A percentile compares a stretch with the other conserved stretches of the same genome.
Evolutionary conservation across 164 flowering plant genomes (phyloP).

Genomic region (Stephania yunnanensis): DNA sequence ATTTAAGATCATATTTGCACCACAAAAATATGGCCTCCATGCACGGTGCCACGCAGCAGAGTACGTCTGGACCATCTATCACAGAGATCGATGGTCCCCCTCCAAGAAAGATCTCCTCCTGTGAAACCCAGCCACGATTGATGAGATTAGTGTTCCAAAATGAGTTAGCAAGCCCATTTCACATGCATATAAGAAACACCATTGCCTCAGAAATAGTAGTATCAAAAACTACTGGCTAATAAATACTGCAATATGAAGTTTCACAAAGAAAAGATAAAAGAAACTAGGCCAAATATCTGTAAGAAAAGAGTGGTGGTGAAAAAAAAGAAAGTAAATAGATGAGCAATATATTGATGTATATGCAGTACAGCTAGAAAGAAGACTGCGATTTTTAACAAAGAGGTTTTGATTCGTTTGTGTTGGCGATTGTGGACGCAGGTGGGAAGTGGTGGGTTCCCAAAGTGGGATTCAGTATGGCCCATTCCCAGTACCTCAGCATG

Average conservation of each 20-base stretch:
- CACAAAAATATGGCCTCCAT: background rate
- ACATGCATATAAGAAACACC: background rate
- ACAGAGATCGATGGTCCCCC: background rate
- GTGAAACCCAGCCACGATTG: background rate
- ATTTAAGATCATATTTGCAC: background rate
- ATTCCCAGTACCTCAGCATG: conserved; percentile 70
- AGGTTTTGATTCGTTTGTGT: background rate
- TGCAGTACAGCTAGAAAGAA: conserved; percentile 2
- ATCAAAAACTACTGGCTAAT: too few species aligned
- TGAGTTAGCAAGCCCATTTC: background rate
- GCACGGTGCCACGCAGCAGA: conserved; percentile 1
- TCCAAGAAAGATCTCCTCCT: background rate
- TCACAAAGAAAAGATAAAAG: background rate
- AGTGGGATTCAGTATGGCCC: conserved; percentile 70
- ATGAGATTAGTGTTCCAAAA: background rate
- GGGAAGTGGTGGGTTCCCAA: conserved; percentile 61
- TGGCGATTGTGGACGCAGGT: conserved; percentile 36
- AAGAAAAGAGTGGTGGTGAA: background rate
- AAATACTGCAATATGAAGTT: background rate
- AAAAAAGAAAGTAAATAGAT: background rate
- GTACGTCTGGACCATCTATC: background rate
- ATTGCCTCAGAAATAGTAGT: background rate
- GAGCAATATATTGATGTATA: background rate
- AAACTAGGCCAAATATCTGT: background rate
- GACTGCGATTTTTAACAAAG: background rate